Evolutionary conservation across 805 yeast genomes (phyloP), one percentile per base, ranked within the genome.

Genomic region (Blastobotrys parvus): DNA sequence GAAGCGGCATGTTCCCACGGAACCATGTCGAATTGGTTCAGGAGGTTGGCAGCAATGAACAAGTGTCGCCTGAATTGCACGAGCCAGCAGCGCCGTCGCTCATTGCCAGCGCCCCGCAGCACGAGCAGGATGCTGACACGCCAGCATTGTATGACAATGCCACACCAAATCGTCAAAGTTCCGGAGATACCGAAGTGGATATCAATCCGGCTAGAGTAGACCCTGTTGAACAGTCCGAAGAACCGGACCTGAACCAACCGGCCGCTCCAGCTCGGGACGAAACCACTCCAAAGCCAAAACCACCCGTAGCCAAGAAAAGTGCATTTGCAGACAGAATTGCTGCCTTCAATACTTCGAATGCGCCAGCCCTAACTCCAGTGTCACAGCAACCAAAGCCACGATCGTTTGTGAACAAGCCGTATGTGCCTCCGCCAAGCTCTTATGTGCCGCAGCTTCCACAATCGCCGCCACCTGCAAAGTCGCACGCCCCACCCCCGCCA

Each of bases 1-100:
- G 65, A 36, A 62, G 74, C 17, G 98, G 98, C 5, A 80, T 89
- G 67, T 92, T 92, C 55, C 98, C 98, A 3, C 77, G 74, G 58
- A 78, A 77, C 56, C 90, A 86, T 65, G 97, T 90, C 3, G 76
- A 75, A 39, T 39, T 47, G 13, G 35, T 32, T 15, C 19, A 15
- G 20, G 35, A 32, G 32, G 35, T n/a, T 15, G 20, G 20, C 13
- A 16, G 13, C 31, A 27, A 35, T 27, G 21, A 25, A 7, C 21
- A 31, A 11, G 20, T n/a, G 3, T 25, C 31, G 19, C 38, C 38
- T 3, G 33, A 23, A 41, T 35, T 19, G 16, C n/a, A n/a, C n/a
- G 23, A 27, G 11, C 17, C 38, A 34, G 25, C 43, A 25, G n/a
- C 16, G n/a, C 13, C 31, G 3, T 19, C 3, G 11, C 8, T 11